phyloP scores from a whole-genome alignment of 345 rosid genomes.

The Iberis pinnata region DNA sequence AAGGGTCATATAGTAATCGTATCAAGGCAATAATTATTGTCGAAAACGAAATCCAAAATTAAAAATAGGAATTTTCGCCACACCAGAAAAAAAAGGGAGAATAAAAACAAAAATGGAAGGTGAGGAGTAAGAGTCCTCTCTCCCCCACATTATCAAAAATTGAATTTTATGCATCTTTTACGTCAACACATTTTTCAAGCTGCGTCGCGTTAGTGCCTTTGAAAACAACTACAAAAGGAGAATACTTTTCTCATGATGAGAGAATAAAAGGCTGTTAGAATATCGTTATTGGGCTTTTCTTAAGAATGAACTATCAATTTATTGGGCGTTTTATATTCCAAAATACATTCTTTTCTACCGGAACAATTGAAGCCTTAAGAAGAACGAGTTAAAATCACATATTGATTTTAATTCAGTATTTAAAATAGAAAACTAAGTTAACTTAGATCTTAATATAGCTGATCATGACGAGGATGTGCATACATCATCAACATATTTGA shows the following conservation, averaged over 20 bases:
- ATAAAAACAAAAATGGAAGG: slow-evolving; percentile 9
- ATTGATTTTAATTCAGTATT: no score
- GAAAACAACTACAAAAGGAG: not conserved
- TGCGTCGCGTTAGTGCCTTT: not conserved
- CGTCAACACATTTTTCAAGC: not conserved
- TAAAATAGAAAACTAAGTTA: no score
- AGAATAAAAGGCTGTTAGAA: not conserved
- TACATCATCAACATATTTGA: no score
- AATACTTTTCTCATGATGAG: not conserved
- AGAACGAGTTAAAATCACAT: no score
- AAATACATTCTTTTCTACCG: no score
- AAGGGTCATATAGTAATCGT: no score
- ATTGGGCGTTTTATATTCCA: slow-evolving; percentile 3
- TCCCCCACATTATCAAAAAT: not conserved
- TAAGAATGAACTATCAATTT: not conserved
- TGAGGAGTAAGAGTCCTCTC: not conserved
- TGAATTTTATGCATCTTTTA: not conserved
- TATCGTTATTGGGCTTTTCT: not conserved
- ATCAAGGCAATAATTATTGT: not conserved
- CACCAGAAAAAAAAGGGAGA: not conserved
- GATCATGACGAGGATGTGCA: no score
- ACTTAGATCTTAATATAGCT: no score
- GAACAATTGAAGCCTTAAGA: no score
- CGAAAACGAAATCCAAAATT: no score
- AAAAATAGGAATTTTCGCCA: not conserved